A percentile compares a stretch with the other conserved stretches of the same genome.
Conservation (phyloP, 768 basidiomycete species). For the Lactarius sp. region DNA sequence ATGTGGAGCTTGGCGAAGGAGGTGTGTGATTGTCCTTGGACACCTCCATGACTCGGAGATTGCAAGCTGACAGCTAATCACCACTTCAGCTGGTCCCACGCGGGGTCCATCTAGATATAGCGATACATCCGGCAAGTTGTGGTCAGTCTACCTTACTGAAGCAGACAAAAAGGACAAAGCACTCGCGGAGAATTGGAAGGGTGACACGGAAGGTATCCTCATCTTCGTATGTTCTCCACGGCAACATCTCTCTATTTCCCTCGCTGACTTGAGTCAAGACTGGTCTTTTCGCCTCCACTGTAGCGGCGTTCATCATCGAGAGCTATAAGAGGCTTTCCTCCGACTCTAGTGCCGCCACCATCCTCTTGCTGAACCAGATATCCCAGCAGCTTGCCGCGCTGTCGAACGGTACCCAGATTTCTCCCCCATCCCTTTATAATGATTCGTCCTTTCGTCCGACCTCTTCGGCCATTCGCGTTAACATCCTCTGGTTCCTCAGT, state of each 20-base stretch:
- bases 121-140: constrained; percentile 1
- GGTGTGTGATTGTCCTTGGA: not conserved
- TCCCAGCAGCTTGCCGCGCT: constrained; percentile 13
- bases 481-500: constrained; percentile 23
- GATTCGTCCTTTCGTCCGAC: not conserved
- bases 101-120: not conserved
- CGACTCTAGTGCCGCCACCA: not conserved
- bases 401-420: not conserved
- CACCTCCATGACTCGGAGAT: not conserved
- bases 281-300: constrained; percentile 16
- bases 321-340: constrained; percentile 12
- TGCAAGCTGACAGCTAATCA: not conserved
- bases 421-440: not conserved
- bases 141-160: constrained; percentile 13
- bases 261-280: constrained; percentile 5
- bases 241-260: too few relatives aligned
- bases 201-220: constrained; percentile 11
- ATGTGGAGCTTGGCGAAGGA: not conserved
- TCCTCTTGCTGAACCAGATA: constrained; percentile 15
- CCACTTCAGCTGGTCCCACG: not conserved
- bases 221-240: not conserved
- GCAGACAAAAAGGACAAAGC: constrained; percentile 1
- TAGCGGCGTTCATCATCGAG: constrained; percentile 19
- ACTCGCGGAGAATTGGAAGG: constrained; percentile 12
- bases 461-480: constrained; percentile 6